A percentile compares a stretch with the other conserved stretches of the same genome.
Conservation (phyloP, 176 grass and related monocot genomes). For the Elaeis guineensis region DNA sequence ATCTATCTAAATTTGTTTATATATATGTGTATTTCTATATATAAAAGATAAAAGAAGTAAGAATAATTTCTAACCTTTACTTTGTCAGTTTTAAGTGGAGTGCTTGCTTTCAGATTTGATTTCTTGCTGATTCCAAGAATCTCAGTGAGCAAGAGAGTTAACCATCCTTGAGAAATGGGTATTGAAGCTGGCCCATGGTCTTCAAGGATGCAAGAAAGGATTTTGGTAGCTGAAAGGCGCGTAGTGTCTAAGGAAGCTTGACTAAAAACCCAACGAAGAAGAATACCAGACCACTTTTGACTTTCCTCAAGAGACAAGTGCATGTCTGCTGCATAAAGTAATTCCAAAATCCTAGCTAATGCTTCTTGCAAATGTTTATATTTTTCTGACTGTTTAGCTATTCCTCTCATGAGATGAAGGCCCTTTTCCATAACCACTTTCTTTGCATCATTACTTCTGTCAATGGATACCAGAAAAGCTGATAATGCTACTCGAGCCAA, state of each 20-base stretch:
- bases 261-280: constrained; percentile 81
- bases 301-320: constrained; percentile 82
- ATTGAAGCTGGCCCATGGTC: constrained; percentile 69
- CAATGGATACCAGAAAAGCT: constrained; percentile 73
- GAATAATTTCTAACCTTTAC: constrained; percentile 44
- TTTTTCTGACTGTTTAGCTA: constrained; percentile 74
- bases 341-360: constrained; percentile 54
- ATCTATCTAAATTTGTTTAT: background rate
- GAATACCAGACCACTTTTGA: constrained; percentile 88
- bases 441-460: constrained; percentile 70
- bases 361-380: constrained; percentile 69
- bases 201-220: constrained; percentile 80
- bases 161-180: constrained; percentile 98
- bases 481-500: constrained; percentile 81
- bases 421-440: constrained; percentile 71
- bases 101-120: constrained; percentile 44
- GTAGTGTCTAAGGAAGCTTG: constrained; percentile 65
- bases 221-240: constrained; percentile 53
- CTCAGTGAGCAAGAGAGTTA: constrained; percentile 65
- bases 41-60: constrained; percentile 9
- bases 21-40: background rate
- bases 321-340: constrained; percentile 71
- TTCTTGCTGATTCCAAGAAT: constrained; percentile 58
- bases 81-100: constrained; percentile 54
- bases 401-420: constrained; percentile 70